phyloP scores from a whole-genome alignment of 2,329 filamentous ascomycete species.

The Penicillium sp. region DNA sequence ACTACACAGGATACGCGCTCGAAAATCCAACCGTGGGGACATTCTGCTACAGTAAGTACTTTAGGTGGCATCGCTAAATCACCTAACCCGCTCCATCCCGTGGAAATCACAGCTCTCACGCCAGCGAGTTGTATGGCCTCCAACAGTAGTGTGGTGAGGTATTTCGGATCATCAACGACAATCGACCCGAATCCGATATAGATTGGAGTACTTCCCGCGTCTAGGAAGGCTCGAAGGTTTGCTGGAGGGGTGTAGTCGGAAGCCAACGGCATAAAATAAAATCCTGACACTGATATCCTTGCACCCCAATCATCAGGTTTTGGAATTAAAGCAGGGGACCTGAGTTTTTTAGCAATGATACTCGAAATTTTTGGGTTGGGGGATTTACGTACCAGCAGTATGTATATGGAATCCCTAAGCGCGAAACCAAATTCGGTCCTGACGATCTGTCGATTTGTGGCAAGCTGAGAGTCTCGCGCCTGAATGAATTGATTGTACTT shows the following conservation, averaged over 20 bases:
- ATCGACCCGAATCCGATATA: constrained; percentile 1
- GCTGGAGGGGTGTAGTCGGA: background rate
- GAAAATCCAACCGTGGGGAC: constrained; percentile 1
- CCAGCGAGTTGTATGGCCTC: background rate
- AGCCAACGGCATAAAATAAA: background rate
- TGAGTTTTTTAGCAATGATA: no score
- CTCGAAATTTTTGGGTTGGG: no score
- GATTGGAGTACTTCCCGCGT: background rate
- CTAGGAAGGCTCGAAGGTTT: background rate
- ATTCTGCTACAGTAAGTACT: no score
- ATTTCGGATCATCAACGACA: background rate
- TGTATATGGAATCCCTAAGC: background rate
- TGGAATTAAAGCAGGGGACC: constrained; percentile 8
- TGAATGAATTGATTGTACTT: background rate
- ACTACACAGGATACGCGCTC: background rate
- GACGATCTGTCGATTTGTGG: no score
- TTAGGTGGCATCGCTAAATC: background rate
- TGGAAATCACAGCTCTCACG: background rate
- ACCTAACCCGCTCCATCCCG: background rate
- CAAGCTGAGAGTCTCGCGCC: background rate
- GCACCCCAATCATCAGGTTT: constrained; percentile 8
- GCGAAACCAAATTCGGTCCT: no score
- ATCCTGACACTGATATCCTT: background rate
- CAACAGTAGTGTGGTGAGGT: background rate
- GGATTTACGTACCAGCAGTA: background rate